Evolutionary conservation across 2,329 filamentous ascomycete species (phyloP).

Genomic region (Trichophaea hybrida): DNA sequence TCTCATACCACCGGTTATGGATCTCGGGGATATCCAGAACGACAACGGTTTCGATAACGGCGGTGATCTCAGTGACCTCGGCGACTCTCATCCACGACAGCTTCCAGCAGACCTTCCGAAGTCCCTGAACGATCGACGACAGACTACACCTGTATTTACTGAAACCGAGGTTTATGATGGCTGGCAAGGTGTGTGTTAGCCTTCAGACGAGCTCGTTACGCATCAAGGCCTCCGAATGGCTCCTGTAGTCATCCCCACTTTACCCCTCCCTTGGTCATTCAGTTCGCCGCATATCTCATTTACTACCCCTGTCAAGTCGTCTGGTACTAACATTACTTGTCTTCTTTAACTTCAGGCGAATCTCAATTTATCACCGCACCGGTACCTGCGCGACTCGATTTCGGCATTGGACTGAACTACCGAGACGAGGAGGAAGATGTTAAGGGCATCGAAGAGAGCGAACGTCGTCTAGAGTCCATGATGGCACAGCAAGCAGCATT

Average conservation of each 20-base stretch:
- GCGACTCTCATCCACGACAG: slow-evolving; percentile 8
- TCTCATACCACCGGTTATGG: slow-evolving; percentile 9
- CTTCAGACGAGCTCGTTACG: background rate
- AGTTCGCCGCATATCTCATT: background rate
- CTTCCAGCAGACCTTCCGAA: slow-evolving; percentile 79
- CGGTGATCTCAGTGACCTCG: background rate
- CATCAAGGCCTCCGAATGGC: slow-evolving; percentile 12
- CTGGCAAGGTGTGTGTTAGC: slow-evolving; percentile 68
- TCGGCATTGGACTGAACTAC: slow-evolving; percentile 24
- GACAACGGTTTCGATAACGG: slow-evolving; percentile 12
- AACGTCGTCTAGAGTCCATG: slow-evolving; percentile 87
- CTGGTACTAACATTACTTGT: background rate
- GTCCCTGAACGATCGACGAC: slow-evolving; percentile 75
- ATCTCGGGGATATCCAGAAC: slow-evolving; percentile 17
- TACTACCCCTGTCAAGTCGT: background rate
- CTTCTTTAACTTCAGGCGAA: slow-evolving; percentile 48
- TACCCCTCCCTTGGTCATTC: background rate
- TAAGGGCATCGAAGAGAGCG: slow-evolving; percentile 48
- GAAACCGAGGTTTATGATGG: slow-evolving; percentile 98
- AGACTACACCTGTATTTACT: slow-evolving; percentile 45
- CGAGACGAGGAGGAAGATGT: slow-evolving; percentile 38
- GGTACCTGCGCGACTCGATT: slow-evolving; percentile 58
- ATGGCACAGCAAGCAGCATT: slow-evolving; percentile 84
- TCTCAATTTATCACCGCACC: slow-evolving; percentile 88
- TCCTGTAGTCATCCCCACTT: background rate